phyloP scores from a whole-genome alignment of 345 rosid genomes.

The Populus tremula region DNA sequence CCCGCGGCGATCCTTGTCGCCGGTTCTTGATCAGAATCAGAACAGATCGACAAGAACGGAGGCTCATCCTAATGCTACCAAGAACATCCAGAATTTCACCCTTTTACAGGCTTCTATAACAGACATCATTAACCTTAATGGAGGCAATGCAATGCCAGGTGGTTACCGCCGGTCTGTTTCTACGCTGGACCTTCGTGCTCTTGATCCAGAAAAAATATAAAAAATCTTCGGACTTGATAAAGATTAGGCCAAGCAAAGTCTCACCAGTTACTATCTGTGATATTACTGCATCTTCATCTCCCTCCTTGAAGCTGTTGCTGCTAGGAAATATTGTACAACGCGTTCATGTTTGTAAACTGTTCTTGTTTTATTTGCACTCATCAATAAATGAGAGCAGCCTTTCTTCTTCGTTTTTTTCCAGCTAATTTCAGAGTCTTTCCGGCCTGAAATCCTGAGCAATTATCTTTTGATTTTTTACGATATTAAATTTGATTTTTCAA shows the following conservation, averaged over 20 bases:
- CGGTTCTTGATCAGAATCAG: conserved; percentile 10
- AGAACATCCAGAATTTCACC: conserved; percentile 50
- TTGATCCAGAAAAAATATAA: conserved; percentile 42
- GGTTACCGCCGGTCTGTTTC: conserved; percentile 49
- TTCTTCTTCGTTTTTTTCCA: too few relatives aligned
- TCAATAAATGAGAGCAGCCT: background rate
- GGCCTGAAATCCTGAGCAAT: too few relatives aligned
- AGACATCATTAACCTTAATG: conserved; percentile 43
- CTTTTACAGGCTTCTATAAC: conserved; percentile 55
- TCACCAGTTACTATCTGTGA: background rate
- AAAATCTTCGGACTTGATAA: conserved; percentile 36
- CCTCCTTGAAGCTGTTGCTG: background rate
- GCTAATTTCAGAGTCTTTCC: too few relatives aligned
- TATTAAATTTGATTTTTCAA: too few relatives aligned
- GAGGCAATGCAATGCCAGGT: conserved; percentile 33
- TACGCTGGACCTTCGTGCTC: conserved; percentile 44
- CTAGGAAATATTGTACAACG: background rate
- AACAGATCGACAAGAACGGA: conserved; percentile 30
- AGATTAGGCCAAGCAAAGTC: background rate
- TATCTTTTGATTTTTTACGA: too few relatives aligned
- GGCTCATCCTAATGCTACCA: conserved; percentile 55
- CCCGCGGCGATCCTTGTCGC: conserved; percentile 38
- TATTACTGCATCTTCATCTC: background rate
- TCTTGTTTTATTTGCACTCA: background rate
- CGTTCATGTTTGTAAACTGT: background rate